Evolutionary conservation across 495 filamentous ascomycete species (phyloP).

Genomic region (Penicillium riverlandense): DNA sequence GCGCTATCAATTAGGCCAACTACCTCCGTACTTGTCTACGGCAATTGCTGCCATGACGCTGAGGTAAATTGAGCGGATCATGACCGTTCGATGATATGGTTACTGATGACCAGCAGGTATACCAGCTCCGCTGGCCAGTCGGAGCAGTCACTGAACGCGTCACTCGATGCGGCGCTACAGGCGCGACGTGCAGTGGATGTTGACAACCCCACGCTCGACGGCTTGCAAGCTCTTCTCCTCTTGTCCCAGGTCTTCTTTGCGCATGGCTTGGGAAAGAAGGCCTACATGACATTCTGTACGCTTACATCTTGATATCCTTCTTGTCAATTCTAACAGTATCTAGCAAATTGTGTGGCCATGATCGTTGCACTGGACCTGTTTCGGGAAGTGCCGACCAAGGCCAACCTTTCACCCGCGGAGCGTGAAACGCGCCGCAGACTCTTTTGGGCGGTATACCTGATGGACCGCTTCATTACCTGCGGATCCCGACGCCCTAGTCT

Average conservation of each 20-base stretch:
- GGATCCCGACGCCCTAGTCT: slow-evolving; percentile 73
- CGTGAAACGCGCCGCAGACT: slow-evolving; percentile 66
- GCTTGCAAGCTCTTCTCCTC: slow-evolving; percentile 67
- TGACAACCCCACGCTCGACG: slow-evolving; percentile 72
- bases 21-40: slow-evolving; percentile 55
- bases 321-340: slow-evolving; percentile 5
- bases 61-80: slow-evolving; percentile 37
- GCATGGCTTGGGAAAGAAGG: slow-evolving; percentile 72
- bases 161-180: slow-evolving; percentile 61
- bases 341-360: slow-evolving; percentile 76
- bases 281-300: slow-evolving; percentile 77
- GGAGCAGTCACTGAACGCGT: slow-evolving; percentile 47
- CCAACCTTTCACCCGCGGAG: slow-evolving; percentile 51
- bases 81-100: neutral
- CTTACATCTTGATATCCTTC: slow-evolving; percentile 1
- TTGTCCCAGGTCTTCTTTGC: slow-evolving; percentile 69
- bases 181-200: slow-evolving; percentile 63
- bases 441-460: slow-evolving; percentile 80
- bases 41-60: slow-evolving; percentile 68
- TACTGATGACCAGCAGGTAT: slow-evolving; percentile 39
- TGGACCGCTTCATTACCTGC: slow-evolving; percentile 72
- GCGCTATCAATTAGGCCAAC: slow-evolving; percentile 54
- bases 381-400: slow-evolving; percentile 54
- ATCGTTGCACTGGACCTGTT: slow-evolving; percentile 70
- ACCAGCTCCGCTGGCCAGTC: slow-evolving; percentile 52